Evolutionary conservation across 192 early-diverging fungal genomes (phyloP).

Genomic region (Backusella westeae): DNA sequence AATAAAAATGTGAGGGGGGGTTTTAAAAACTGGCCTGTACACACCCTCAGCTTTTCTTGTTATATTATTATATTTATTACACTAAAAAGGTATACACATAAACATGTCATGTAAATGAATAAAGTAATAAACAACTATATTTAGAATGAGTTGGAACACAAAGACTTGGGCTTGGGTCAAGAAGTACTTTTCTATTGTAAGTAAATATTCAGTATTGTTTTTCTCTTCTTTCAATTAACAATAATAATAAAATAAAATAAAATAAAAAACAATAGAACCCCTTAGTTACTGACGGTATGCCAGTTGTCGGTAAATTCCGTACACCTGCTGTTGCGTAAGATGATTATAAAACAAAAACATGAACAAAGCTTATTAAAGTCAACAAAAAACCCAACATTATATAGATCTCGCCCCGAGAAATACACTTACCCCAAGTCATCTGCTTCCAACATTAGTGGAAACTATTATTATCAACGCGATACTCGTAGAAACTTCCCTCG

Average conservation of each 20-base stretch:
- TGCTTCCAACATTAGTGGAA: slow-evolving; percentile 70
- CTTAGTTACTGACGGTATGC: slow-evolving; percentile 65
- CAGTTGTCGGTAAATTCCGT: slow-evolving; percentile 65
- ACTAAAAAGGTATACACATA: background rate
- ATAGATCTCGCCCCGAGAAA: slow-evolving; percentile 51
- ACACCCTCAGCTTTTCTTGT: background rate
- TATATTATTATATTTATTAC: slow-evolving; percentile 8
- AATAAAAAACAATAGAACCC: slow-evolving; percentile 52
- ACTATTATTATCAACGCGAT: slow-evolving; percentile 92
- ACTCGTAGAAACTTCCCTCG: slow-evolving; percentile 89
- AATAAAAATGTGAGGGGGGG: background rate
- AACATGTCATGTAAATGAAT: background rate
- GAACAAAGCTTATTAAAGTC: background rate
- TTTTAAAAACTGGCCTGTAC: background rate
- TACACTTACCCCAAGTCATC: slow-evolving; percentile 50
- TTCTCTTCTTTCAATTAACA: background rate
- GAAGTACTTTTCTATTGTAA: slow-evolving; percentile 46
- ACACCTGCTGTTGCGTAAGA: slow-evolving; percentile 61
- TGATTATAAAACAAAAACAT: background rate
- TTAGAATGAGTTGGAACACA: slow-evolving; percentile 31
- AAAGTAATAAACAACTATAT: background rate
- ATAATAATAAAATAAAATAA: too few relatives aligned
- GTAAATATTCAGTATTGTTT: background rate
- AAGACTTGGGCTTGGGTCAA: slow-evolving; percentile 44
- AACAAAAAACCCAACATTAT: slow-evolving; percentile 3